Percentiles rank a stretch among this genome's conserved stretches.
These are phyloP conservation scores for Gymnopilus dilepis DNA, from an alignment of 768 basidiomycete genomes.

Conservation along the genomic window DNA sequence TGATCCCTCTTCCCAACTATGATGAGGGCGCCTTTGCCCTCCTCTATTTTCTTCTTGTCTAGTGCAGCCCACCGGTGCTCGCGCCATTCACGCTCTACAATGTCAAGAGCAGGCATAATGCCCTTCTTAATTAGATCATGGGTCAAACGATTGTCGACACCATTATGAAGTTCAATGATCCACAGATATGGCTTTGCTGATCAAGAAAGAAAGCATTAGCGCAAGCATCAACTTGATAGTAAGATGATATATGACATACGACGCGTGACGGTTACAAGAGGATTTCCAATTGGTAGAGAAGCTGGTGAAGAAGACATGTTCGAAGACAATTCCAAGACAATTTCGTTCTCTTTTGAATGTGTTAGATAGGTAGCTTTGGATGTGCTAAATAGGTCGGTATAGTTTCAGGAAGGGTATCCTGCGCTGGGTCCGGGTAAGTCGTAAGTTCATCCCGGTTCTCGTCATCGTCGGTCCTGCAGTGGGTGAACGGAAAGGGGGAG, in stretches of 20 bases:
- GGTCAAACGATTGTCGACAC: constrained; percentile 74
- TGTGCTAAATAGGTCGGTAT: background rate
- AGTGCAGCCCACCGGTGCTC: constrained; percentile 51
- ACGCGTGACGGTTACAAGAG: constrained; percentile 70
- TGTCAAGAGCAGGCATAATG: constrained; percentile 72
- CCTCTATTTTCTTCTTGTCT: constrained; percentile 49
- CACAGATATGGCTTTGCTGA: constrained; percentile 66
- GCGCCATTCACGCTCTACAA: constrained; percentile 76
- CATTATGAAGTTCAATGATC: constrained; percentile 84
- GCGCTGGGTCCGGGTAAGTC: constrained; percentile 9
- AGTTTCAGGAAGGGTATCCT: background rate
- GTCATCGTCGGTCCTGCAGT: constrained; percentile 4
- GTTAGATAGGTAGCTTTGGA: no score
- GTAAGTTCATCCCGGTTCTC: constrained; percentile 1
- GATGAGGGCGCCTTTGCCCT: constrained; percentile 72
- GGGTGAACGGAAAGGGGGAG: background rate
- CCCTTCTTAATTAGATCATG: constrained; percentile 59
- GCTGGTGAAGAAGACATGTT: constrained; percentile 54
- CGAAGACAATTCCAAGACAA: no score
- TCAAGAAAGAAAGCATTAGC: background rate
- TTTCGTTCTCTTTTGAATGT: no score
- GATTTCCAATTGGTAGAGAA: constrained; percentile 51
- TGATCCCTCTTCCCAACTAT: constrained; percentile 77
- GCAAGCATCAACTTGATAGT: background rate
- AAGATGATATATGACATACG: constrained; percentile 44